phyloP scores from a whole-genome alignment of 805 yeast genomes.

The Myxozyma mucilagina region DNA sequence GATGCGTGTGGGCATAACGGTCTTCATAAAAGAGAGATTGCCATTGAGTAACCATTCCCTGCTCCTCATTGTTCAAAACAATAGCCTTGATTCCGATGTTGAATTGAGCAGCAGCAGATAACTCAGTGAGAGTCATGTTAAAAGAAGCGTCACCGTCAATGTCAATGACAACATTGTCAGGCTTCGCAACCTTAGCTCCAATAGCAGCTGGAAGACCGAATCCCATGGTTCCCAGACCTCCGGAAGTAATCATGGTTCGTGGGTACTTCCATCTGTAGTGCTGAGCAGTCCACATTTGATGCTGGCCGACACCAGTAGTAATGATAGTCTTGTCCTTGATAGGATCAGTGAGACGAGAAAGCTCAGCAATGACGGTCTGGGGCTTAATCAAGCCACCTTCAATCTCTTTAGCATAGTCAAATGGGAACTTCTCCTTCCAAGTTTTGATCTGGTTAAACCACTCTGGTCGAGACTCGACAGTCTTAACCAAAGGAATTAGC shows the following conservation, averaged over 20 bases:
- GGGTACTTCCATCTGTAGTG: conserved; percentile 93
- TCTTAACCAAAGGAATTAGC: conserved; percentile 68
- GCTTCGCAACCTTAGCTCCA: conserved; percentile 96
- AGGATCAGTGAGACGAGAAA: conserved; percentile 68
- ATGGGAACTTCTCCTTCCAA: conserved; percentile 89
- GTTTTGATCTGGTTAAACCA: conserved; percentile 75
- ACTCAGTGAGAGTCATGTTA: conserved; percentile 93
- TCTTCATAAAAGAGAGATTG: conserved; percentile 96
- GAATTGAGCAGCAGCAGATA: conserved; percentile 93
- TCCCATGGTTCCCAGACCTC: conserved; percentile 99
- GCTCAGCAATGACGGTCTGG: conserved; percentile 81
- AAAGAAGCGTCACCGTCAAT: conserved; percentile 99
- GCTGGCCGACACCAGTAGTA: conserved; percentile 99
- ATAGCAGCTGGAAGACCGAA: conserved; percentile 96
- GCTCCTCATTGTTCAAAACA: conserved; percentile 95
- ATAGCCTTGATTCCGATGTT: conserved; percentile 85
- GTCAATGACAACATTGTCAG: conserved; percentile 92
- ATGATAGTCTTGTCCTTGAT: conserved; percentile 73
- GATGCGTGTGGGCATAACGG: conserved; percentile 98
- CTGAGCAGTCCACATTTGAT: conserved; percentile 99
- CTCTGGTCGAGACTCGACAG: conserved; percentile 64
- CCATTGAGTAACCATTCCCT: conserved; percentile 99
- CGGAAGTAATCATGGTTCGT: conserved; percentile 93
- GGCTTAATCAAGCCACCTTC: conserved; percentile 69
- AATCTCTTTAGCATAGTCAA: conserved; percentile 71